Conservation (phyloP, 768 basidiomycete genomes). For the Russula abietina region DNA sequence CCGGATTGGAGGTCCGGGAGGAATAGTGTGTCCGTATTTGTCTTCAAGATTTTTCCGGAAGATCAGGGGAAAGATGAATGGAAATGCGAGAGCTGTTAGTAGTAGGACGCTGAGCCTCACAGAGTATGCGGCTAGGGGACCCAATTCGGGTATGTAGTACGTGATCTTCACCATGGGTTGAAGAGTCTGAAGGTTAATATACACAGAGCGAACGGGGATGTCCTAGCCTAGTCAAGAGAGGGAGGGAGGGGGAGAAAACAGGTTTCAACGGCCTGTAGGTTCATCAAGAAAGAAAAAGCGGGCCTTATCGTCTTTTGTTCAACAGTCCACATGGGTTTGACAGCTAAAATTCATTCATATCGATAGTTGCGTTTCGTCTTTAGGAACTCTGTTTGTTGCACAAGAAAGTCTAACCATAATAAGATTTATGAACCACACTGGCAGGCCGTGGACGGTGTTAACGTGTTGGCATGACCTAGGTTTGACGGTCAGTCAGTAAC, state of each 20-base stretch:
- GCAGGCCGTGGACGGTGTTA: too few species aligned
- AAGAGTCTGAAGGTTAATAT: neutral
- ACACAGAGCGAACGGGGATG: neutral
- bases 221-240: neutral
- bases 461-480: too few species aligned
- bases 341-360: too few species aligned
- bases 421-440: too few species aligned
- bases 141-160: neutral
- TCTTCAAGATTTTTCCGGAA: slow-evolving; percentile 25
- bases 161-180: slow-evolving; percentile 5
- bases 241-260: neutral
- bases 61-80: slow-evolving; percentile 22
- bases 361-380: too few species aligned
- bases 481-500: too few species aligned
- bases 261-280: neutral
- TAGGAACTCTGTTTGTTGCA: too few species aligned
- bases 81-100: slow-evolving; percentile 1
- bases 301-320: too few species aligned
- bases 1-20: slow-evolving; percentile 27
- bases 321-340: too few species aligned
- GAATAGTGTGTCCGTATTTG: slow-evolving; percentile 27
- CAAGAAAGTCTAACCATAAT: too few species aligned
- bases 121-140: neutral
- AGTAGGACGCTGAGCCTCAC: slow-evolving; percentile 1
- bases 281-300: too few species aligned